These are phyloP conservation scores for Viola pubescens DNA, from an alignment of 441 rosid genomes.

Conservation along the genomic window DNA sequence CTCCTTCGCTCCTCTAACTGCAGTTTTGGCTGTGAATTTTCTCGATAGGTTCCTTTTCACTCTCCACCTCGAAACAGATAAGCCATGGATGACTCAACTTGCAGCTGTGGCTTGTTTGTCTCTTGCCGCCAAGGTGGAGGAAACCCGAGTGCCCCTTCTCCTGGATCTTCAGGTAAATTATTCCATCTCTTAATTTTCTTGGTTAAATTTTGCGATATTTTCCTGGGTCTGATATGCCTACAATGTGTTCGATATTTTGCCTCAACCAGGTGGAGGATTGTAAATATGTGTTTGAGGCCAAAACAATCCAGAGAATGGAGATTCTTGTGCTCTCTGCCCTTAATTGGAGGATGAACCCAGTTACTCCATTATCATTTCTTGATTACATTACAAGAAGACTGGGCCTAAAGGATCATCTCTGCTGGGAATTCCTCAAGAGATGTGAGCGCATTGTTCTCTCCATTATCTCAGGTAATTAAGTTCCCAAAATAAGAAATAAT, in stretches of 20 bases:
- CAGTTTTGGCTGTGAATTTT: conserved; percentile 56
- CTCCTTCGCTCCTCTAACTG: conserved; percentile 53
- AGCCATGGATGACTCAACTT: conserved; percentile 67
- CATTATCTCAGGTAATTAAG: conserved; percentile 34
- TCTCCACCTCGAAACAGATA: conserved; percentile 33
- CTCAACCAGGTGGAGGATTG: conserved; percentile 43
- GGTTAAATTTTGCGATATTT: not conserved
- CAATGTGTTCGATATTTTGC: no score
- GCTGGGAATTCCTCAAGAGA: conserved; percentile 43
- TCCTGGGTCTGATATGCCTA: no score
- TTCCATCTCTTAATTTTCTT: not conserved
- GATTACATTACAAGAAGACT: conserved; percentile 56
- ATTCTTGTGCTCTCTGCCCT: conserved; percentile 63
- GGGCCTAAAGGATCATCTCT: conserved; percentile 38
- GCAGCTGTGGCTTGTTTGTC: conserved; percentile 64
- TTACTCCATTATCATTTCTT: conserved; percentile 53
- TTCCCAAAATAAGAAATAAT: not conserved
- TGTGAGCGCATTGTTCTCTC: conserved; percentile 40
- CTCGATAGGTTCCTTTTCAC: conserved; percentile 49
- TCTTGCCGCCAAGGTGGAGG: conserved; percentile 69
- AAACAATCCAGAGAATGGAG: conserved; percentile 68
- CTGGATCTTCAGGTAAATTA: conserved; percentile 49
- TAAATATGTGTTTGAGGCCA: conserved; percentile 50
- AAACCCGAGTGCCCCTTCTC: conserved; percentile 53
- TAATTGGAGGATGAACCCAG: conserved; percentile 70